These are phyloP conservation scores for Globisporangium recalcitrans DNA, from an alignment of 352 stramenopile genomes.

Conservation along the genomic window DNA sequence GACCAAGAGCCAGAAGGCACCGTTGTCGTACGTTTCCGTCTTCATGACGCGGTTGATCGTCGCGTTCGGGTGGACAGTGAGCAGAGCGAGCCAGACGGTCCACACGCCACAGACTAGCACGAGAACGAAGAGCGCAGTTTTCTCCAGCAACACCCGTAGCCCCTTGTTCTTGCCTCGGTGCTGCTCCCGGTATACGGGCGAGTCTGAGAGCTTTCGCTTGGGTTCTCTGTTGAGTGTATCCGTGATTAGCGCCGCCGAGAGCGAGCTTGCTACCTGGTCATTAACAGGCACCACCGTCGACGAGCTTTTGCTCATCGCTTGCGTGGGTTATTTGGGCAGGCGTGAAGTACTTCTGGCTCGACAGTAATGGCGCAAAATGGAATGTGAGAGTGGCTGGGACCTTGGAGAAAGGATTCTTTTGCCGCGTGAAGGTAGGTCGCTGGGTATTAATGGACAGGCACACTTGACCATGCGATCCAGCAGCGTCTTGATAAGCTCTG, in stretches of 20 bases:
- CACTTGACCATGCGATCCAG: background rate
- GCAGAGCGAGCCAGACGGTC: constrained; percentile 20
- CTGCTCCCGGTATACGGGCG: too few relatives aligned
- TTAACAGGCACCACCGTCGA: background rate
- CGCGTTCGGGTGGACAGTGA: constrained; percentile 26
- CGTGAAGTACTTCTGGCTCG: background rate
- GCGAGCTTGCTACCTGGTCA: background rate
- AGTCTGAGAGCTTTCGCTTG: background rate
- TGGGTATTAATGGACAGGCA: background rate
- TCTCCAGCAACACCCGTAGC: background rate
- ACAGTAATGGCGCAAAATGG: background rate
- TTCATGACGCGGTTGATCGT: constrained; percentile 30
- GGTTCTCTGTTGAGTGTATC: background rate
- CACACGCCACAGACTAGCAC: background rate
- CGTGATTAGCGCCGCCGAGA: background rate
- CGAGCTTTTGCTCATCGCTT: background rate
- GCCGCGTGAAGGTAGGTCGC: background rate
- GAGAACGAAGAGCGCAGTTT: background rate
- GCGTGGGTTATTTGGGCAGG: background rate
- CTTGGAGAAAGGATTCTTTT: too few relatives aligned
- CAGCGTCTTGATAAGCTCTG: background rate
- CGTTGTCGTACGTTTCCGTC: constrained; percentile 27
- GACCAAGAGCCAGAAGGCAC: constrained; percentile 25
- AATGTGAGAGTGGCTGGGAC: background rate
- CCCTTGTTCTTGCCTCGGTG: background rate